phyloP scores from a whole-genome alignment of 495 filamentous ascomycete genomes.

The Neurospora sublineolata region DNA sequence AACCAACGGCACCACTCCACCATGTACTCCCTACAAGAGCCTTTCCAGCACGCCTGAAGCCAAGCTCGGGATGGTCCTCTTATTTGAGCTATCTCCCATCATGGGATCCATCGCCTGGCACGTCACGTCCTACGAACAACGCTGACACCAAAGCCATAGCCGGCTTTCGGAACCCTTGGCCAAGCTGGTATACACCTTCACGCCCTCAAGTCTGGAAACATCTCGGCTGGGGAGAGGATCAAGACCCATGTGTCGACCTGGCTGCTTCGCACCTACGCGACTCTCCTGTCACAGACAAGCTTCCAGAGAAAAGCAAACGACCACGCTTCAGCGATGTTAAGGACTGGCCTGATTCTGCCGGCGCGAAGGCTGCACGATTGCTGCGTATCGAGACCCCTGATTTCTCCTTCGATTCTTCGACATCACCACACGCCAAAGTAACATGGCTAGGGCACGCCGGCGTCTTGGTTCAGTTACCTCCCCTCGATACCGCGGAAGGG shows the following conservation, averaged over 20 bases:
- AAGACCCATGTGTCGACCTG: constrained; percentile 11
- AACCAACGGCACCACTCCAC: neutral
- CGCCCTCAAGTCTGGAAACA: constrained; percentile 15
- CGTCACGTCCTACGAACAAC: neutral
- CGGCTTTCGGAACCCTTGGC: constrained; percentile 45
- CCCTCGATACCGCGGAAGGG: constrained; percentile 1
- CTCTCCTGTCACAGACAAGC: neutral
- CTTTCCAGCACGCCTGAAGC: neutral
- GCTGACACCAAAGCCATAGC: neutral
- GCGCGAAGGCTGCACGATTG: constrained; percentile 12
- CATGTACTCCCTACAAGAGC: neutral
- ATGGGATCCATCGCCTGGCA: neutral
- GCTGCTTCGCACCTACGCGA: constrained; percentile 11
- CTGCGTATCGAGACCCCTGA: constrained; percentile 15
- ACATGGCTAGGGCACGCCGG: constrained; percentile 47
- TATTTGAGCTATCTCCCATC: neutral
- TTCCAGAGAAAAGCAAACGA: neutral
- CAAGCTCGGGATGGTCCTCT: neutral
- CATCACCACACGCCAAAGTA: constrained; percentile 16
- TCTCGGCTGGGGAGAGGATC: constrained; percentile 16
- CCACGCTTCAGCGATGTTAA: constrained; percentile 9
- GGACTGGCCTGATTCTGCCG: constrained; percentile 8
- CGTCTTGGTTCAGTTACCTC: constrained; percentile 31
- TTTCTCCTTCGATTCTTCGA: constrained; percentile 5
- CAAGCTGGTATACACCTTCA: constrained; percentile 29